Conservation (phyloP, 148 eudicot genomes). For the Cornus suecica region DNA sequence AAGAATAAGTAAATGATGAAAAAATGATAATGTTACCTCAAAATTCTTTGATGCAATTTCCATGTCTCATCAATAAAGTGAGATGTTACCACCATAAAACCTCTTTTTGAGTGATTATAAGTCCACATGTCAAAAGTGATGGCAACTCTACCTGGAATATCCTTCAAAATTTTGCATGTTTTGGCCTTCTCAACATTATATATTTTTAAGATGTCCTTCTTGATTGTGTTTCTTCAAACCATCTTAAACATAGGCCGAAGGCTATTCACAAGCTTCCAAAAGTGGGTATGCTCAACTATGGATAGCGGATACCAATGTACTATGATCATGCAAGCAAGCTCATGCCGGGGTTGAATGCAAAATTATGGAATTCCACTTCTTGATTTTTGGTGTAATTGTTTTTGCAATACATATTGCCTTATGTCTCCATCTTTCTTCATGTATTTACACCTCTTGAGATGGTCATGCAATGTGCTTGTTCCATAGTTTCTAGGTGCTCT, state of each 20-base stretch:
- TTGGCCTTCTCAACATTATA: constrained; percentile 12
- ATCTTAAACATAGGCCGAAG: neutral
- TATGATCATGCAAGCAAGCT: neutral
- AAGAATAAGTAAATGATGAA: too few relatives aligned
- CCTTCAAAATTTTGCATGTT: constrained; percentile 1
- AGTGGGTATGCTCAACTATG: constrained; percentile 1
- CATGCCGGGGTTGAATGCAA: too few relatives aligned
- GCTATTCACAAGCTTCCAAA: neutral
- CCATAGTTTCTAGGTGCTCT: too few relatives aligned
- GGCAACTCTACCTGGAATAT: constrained; percentile 5
- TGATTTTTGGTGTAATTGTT: too few relatives aligned
- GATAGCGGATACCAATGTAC: constrained; percentile 5
- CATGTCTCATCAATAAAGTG: too few relatives aligned
- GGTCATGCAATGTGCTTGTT: too few relatives aligned
- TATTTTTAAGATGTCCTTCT: constrained; percentile 8
- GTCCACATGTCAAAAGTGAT: constrained; percentile 30
- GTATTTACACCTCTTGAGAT: too few relatives aligned
- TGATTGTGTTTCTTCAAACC: constrained; percentile 9
- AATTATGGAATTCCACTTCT: too few relatives aligned
- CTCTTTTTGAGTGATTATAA: constrained; percentile 9
- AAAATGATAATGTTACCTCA: constrained; percentile 22
- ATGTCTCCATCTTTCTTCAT: too few relatives aligned
- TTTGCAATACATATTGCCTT: too few relatives aligned
- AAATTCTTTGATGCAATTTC: too few relatives aligned
- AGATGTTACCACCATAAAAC: constrained; percentile 32